Evolutionary conservation across 495 filamentous ascomycete species (phyloP).

Genomic region (Trypethelium eluteriae): DNA sequence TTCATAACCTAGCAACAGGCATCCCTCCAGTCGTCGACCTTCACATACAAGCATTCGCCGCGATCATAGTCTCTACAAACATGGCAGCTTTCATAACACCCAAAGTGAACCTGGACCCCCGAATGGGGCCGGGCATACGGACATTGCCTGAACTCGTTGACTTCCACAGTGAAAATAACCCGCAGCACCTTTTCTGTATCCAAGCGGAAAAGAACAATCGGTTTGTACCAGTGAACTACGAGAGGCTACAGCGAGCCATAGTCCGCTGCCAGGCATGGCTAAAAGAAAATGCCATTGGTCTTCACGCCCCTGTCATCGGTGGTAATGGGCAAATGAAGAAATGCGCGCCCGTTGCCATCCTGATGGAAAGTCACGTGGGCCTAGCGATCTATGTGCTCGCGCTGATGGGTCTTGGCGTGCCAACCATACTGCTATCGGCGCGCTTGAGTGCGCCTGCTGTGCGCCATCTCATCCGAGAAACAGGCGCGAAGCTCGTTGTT

Average conservation of each 20-base stretch:
- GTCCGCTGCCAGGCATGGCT: not conserved
- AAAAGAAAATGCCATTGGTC: not conserved
- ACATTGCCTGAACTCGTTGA: not conserved
- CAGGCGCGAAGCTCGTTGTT: not conserved
- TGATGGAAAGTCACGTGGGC: not conserved
- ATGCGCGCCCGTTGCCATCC: not conserved
- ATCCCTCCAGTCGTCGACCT: not conserved
- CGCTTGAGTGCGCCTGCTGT: not conserved
- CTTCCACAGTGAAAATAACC: not conserved
- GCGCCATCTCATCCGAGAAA: not conserved
- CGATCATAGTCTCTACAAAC: not conserved
- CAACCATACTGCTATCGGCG: not conserved
- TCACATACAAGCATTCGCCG: not conserved
- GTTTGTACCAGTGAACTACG: not conserved
- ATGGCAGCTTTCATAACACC: not conserved
- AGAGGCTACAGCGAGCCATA: not conserved
- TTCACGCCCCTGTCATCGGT: not conserved
- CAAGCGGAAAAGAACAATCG: not conserved
- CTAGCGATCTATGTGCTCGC: not conserved
- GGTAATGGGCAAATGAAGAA: not conserved
- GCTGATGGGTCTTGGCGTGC: not conserved
- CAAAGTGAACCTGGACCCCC: not conserved
- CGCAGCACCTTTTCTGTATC: not conserved
- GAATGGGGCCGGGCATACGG: not conserved
- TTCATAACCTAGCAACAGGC: not conserved